Evolutionary conservation across 2,329 filamentous ascomycete species (phyloP).

Genomic region (Clonostachys byssicola): DNA sequence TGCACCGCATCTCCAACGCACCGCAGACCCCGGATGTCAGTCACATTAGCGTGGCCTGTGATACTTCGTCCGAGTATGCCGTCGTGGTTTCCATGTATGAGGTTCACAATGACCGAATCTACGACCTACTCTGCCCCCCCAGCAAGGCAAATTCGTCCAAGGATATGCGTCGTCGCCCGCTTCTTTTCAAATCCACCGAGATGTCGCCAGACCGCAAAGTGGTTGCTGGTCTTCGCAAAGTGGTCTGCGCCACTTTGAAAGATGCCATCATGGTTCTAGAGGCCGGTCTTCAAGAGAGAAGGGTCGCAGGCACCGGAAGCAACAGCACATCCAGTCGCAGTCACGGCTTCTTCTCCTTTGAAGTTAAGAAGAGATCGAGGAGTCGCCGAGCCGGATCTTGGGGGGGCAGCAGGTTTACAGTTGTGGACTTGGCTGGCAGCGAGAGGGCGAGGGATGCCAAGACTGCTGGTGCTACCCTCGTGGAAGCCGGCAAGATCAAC

Average conservation of each 20-base stretch:
- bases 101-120: slow-evolving; percentile 97
- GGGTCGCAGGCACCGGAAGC: slow-evolving; percentile 85
- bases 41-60: slow-evolving; percentile 57
- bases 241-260: slow-evolving; percentile 76
- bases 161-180: slow-evolving; percentile 68
- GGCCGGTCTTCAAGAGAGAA: slow-evolving; percentile 79
- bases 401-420: slow-evolving; percentile 74
- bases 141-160: slow-evolving; percentile 58
- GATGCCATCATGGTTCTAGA: slow-evolving; percentile 90
- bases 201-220: slow-evolving; percentile 87
- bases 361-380: slow-evolving; percentile 75
- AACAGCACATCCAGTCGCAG: slow-evolving; percentile 91
- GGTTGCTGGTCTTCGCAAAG: slow-evolving; percentile 85
- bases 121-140: slow-evolving; percentile 75
- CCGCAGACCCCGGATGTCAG: slow-evolving; percentile 74
- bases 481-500: slow-evolving; percentile 97
- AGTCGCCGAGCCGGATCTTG: slow-evolving; percentile 50
- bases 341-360: slow-evolving; percentile 93
- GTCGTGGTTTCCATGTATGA: slow-evolving; percentile 97
- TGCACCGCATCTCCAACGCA: slow-evolving; percentile 66
- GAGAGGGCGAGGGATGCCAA: slow-evolving; percentile 91
- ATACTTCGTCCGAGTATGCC: slow-evolving; percentile 71
- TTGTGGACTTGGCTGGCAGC: slow-evolving; percentile 90
- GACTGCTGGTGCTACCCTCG: slow-evolving; percentile 86
- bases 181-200: slow-evolving; percentile 92